Base-by-base conservation (phyloP, 306 rosid genomes). In the Potentilla sterilis region DNA sequence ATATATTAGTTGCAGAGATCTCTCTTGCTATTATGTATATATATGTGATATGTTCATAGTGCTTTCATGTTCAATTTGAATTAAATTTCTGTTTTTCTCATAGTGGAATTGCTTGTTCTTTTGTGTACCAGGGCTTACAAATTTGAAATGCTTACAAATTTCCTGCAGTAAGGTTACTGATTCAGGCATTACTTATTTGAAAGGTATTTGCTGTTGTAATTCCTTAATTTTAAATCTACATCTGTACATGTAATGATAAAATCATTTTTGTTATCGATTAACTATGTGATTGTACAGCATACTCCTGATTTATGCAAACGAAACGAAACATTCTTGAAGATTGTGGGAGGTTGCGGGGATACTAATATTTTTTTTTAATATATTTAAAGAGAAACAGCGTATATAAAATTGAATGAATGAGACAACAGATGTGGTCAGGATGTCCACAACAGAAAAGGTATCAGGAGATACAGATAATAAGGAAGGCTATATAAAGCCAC, bases 161-260 rank as follows among this genome's bases (percentile, higher is more conserved):
- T 87, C 97, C 18, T 86, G 91, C 92, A 85, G 96, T 82, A 90
- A 82, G 85, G 96, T 95, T 72, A 87, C 96, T 9, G 89, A 95
- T 85, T 16, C 54, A 71, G 98, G 98, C 82, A 81, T 95, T 85
- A 75, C 85, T 69, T 89, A 81, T 84, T 81, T 95, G 62, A 82
- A 79, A 92, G 98, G 98, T 95, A 86, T 63, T 38, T 18, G 9
- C 24, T 48, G 70, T 32, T 64, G 21, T 61, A 24, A 12, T 48
- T 64, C 62, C 19, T 44, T 34, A 1, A 14, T 14, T 58, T 3
- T 21, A 16, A 64, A 2, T 24, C 16, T 67, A 55, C 46, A 67
- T 41, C 49, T 54, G 15, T 68, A 38, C 2, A 9, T 28, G 69
- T 4, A 54, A 54, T 48, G 21, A n/a, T 14, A 38, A 37, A 35